Evolutionary conservation across 1,139 yeast species (phyloP).

Genomic region (Arxiozyma slooffiae): DNA sequence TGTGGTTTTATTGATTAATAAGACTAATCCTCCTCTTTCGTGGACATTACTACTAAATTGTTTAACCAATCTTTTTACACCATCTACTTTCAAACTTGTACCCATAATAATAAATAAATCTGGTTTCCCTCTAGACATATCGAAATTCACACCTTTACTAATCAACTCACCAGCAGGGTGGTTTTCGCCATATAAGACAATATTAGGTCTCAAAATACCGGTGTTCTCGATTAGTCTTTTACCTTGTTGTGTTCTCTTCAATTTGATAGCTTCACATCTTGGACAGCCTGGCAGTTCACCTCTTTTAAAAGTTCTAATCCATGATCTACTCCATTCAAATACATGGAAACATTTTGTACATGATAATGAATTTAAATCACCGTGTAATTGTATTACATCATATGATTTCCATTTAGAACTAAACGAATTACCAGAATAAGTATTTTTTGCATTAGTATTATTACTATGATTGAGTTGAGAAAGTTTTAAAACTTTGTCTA

Average conservation of each 20-base stretch:
- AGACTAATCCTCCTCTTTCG: constrained; percentile 47
- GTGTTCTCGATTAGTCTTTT: constrained; percentile 68
- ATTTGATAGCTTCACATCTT: constrained; percentile 40
- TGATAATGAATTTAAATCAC: constrained; percentile 65
- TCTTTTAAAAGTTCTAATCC: constrained; percentile 35
- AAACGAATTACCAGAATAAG: constrained; percentile 9
- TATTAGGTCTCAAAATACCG: constrained; percentile 69
- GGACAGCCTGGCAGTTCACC: constrained; percentile 45
- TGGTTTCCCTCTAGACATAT: constrained; percentile 48
- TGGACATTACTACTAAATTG: constrained; percentile 61
- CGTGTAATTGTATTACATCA: constrained; percentile 85
- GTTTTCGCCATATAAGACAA: constrained; percentile 77
- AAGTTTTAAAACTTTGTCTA: not conserved
- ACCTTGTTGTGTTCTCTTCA: constrained; percentile 43
- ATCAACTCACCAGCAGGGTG: constrained; percentile 79
- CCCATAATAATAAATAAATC: constrained; percentile 79
- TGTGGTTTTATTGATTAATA: constrained; percentile 44
- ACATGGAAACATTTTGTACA: constrained; percentile 60
- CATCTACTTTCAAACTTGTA: constrained; percentile 78
- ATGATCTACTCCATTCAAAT: constrained; percentile 53
- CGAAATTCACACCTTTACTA: constrained; percentile 62
- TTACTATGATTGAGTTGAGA: not conserved
- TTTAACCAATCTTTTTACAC: constrained; percentile 66
- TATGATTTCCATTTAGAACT: constrained; percentile 43
- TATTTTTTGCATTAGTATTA: constrained; percentile 1